phyloP scores from a whole-genome alignment of 2,329 filamentous ascomycete species.

The Penicillium sclerotigenum region DNA sequence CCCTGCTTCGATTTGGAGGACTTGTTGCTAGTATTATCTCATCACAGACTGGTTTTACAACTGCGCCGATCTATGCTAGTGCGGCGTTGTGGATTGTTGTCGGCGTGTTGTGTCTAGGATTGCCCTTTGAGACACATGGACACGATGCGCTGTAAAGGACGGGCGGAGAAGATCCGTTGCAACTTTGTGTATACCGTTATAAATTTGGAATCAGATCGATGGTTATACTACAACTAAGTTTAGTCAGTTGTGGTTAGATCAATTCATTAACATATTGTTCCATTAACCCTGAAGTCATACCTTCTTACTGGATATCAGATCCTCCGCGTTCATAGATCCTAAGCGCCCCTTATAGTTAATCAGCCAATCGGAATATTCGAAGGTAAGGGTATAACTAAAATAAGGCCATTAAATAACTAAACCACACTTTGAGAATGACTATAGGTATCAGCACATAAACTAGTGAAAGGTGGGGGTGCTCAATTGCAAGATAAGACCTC shows the following conservation, averaged over 20 bases:
- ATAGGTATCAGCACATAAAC: not conserved
- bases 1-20: slow-evolving; percentile 29
- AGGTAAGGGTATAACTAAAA: not conserved
- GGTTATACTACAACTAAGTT: not conserved
- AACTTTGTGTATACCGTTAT: not conserved
- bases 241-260: not conserved
- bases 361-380: not conserved
- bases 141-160: slow-evolving; percentile 21
- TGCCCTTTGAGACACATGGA: slow-evolving; percentile 47
- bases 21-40: slow-evolving; percentile 45
- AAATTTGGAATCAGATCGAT: not conserved
- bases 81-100: slow-evolving; percentile 47
- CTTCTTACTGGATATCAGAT: not conserved
- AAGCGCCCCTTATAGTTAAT: not conserved
- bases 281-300: not conserved
- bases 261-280: too few relatives aligned
- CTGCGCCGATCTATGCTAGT: slow-evolving; percentile 46
- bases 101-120: slow-evolving; percentile 41
- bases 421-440: fast-evolving
- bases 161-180: too few relatives aligned
- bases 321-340: not conserved
- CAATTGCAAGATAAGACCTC: not conserved
- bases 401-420: not conserved
- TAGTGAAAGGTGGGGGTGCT: not conserved
- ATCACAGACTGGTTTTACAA: slow-evolving; percentile 44